Base-by-base conservation (phyloP, 2,329 filamentous ascomycete genomes). In the Ustulina deusta region DNA sequence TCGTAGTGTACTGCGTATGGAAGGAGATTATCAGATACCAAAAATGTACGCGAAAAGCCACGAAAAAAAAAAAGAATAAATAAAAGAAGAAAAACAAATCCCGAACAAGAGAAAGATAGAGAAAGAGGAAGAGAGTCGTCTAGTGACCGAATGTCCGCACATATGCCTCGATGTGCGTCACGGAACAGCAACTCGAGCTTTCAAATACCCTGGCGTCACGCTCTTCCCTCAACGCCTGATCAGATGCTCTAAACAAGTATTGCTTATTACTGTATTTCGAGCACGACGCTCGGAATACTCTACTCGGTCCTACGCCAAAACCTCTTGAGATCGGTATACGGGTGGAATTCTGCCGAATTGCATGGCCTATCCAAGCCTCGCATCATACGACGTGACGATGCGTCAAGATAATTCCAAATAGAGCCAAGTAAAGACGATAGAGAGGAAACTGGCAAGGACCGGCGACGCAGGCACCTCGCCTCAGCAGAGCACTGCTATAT, bases 391-490 rank as follows among this genome's bases (percentile, higher is more conserved):
- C n/a, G 49, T 13, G 34, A 42, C 15, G 22, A 57, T 20, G 17
- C 13, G n/a, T 54, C 3, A 9, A 38, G 36, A 20, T 6, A n/a
- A 42, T 56, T 40, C n/a, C n/a, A n/a, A 34, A 55, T 38, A n/a
- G 17, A 13, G 51, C 46, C 9, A 20, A 46, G 34, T 46, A 52
- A 34, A 52, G 49, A 34, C 25, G 20, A 48, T 22, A 42, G 34
- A n/a, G 34, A 56, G 36, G 36, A 27, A 40, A 40, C 34, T 11
- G 11, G 27, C 20, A 60, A 58, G 38, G 22, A 32, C n/a, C 3
- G 22, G 51, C 34, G 49, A 68, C 49, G 65, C 65, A 68, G 56
- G 65, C 65, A 68, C 65, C 29, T 61, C 65, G 65, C 61, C 65
- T 52, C 61, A 38, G 25, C 54, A 15, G 15, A 48, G 27, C 38